Evolutionary conservation across 148 eudicot genomes (phyloP).

Genomic region (Arctostaphylos glauca): DNA sequence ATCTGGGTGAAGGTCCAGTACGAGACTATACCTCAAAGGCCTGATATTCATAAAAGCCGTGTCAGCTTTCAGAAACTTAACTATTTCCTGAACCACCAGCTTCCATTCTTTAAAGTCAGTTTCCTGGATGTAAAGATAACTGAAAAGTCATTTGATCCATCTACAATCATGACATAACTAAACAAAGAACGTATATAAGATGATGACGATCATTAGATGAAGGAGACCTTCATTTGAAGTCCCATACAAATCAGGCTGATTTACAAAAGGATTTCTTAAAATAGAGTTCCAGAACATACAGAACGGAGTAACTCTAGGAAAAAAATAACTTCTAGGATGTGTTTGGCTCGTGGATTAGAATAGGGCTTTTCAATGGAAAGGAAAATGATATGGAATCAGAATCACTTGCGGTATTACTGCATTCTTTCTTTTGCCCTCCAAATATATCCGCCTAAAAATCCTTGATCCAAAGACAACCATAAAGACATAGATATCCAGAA

Average conservation of each 20-base stretch:
- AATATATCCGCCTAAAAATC: too few relatives aligned
- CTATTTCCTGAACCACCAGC: slow-evolving; percentile 86
- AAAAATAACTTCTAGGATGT: background rate
- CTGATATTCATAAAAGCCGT: slow-evolving; percentile 81
- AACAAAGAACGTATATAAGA: background rate
- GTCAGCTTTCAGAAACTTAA: slow-evolving; percentile 86
- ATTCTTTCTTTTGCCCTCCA: background rate
- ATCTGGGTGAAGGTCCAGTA: slow-evolving; percentile 83
- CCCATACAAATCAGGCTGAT: background rate
- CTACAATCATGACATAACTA: slow-evolving; percentile 5
- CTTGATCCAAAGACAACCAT: background rate
- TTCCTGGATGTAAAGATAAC: slow-evolving; percentile 52
- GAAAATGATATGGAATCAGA: background rate
- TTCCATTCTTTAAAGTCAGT: slow-evolving; percentile 91
- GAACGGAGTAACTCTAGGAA: background rate
- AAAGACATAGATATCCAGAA: background rate
- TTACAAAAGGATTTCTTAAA: slow-evolving; percentile 5
- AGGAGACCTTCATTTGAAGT: background rate
- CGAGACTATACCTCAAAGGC: slow-evolving; percentile 88
- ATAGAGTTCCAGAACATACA: background rate
- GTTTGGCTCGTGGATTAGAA: background rate
- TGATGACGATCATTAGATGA: background rate
- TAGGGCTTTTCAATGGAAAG: background rate
- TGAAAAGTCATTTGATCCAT: slow-evolving; percentile 27
- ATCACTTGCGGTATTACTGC: background rate